phyloP scores from a whole-genome alignment of 2,329 filamentous ascomycete genomes.

The Trichoderma sp. region DNA sequence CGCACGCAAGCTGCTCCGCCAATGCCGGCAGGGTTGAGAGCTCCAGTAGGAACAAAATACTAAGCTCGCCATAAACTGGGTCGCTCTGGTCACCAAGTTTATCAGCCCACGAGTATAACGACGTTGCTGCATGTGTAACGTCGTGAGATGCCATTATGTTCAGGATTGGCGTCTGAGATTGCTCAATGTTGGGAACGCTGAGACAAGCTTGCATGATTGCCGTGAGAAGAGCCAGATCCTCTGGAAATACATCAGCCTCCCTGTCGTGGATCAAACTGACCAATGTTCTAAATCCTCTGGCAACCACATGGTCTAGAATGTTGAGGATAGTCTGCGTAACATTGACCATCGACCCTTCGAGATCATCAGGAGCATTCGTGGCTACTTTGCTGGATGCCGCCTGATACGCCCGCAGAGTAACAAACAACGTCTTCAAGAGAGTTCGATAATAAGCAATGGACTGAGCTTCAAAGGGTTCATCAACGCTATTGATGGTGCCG shows the following conservation, averaged over 20 bases:
- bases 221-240: constrained; percentile 84
- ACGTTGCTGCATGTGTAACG: constrained; percentile 77
- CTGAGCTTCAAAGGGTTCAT: constrained; percentile 54
- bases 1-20: constrained; percentile 86
- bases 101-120: constrained; percentile 93
- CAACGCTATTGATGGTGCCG: constrained; percentile 54
- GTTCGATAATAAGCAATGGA: constrained; percentile 75
- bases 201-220: constrained; percentile 85
- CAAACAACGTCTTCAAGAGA: constrained; percentile 80
- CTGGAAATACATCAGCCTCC: constrained; percentile 61
- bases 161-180: constrained; percentile 70
- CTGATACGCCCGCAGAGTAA: constrained; percentile 71
- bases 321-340: constrained; percentile 70
- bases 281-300: constrained; percentile 77
- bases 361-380: constrained; percentile 36
- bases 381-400: constrained; percentile 35
- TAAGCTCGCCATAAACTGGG: constrained; percentile 91
- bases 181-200: constrained; percentile 72
- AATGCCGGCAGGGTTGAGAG: constrained; percentile 78
- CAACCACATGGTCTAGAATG: constrained; percentile 76
- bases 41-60: constrained; percentile 83
- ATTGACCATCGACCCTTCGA: constrained; percentile 44
- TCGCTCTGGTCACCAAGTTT: constrained; percentile 75
- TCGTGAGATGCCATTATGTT: constrained; percentile 70
- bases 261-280: constrained; percentile 81